Percentiles rank a stretch among this genome's conserved stretches.
These are phyloP conservation scores for Fabrea salina DNA, from an alignment of 169 alveolate species.

Conservation along the genomic window DNA sequence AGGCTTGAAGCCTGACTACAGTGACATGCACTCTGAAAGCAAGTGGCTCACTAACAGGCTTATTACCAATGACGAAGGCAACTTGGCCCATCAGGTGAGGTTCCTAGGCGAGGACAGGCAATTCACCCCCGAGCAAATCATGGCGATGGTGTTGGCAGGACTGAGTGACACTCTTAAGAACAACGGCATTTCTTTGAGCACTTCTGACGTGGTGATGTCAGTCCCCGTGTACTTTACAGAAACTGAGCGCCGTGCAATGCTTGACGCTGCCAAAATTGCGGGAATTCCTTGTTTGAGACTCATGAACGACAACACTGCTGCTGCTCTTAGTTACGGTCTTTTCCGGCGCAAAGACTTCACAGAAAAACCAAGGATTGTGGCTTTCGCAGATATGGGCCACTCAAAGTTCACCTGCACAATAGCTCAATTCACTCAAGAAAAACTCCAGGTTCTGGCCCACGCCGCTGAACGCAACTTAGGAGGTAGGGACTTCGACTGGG, in stretches of 20 bases:
- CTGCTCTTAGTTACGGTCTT: conserved; percentile 96
- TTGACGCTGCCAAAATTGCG: conserved; percentile 92
- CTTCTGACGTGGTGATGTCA: conserved; percentile 82
- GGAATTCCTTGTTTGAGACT: conserved; percentile 90
- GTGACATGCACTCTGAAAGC: conserved; percentile 52
- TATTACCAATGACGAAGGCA: conserved; percentile 66
- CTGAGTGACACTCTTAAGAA: conserved; percentile 77
- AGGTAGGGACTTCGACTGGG: conserved; percentile 93
- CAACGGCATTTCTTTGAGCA: conserved; percentile 57
- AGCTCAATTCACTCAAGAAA: conserved; percentile 87
- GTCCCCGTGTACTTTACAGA: conserved; percentile 91
- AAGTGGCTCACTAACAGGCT: conserved; percentile 57
- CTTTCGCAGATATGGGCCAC: conserved; percentile 94
- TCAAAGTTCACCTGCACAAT: conserved; percentile 89
- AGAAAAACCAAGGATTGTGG: conserved; percentile 90
- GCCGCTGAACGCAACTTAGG: conserved; percentile 93
- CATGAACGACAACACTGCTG: conserved; percentile 95
- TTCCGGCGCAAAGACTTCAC: conserved; percentile 91
- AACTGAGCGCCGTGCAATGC: conserved; percentile 89
- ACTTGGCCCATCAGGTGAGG: conserved; percentile 67
- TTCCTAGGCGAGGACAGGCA: conserved; percentile 72
- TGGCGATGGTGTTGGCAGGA: conserved; percentile 82
- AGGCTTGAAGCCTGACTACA: conserved; percentile 57
- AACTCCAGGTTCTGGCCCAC: conserved; percentile 87
- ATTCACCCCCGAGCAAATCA: conserved; percentile 84